These are phyloP conservation scores for Schizothecium vesticola DNA, from an alignment of 495 filamentous ascomycete species.

Conservation along the genomic window DNA sequence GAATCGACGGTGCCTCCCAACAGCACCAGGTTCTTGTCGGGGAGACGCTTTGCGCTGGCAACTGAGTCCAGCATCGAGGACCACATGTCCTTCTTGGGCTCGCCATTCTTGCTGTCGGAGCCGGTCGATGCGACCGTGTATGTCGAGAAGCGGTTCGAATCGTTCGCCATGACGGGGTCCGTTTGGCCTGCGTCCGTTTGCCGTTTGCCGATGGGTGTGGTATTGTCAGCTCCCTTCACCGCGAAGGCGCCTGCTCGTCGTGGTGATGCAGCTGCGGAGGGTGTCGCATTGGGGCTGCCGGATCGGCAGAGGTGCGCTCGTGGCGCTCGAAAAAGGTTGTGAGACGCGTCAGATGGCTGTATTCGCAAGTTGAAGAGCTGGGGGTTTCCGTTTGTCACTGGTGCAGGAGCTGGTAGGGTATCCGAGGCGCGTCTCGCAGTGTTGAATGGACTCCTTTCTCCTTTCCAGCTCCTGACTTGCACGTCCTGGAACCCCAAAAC, in stretches of 20 bases:
- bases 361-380: background rate
- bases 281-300: constrained; percentile 16
- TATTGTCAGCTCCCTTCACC: constrained; percentile 23
- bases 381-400: background rate
- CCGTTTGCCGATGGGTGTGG: background rate
- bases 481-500: background rate
- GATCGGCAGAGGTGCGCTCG: constrained; percentile 1
- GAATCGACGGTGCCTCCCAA: constrained; percentile 84
- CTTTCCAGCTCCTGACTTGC: background rate
- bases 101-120: constrained; percentile 54
- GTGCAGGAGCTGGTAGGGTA: background rate
- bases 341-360: background rate
- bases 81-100: constrained; percentile 89
- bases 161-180: constrained; percentile 32
- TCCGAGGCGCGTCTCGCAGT: background rate
- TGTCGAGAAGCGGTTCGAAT: constrained; percentile 52
- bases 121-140: constrained; percentile 46
- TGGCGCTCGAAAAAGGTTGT: background rate
- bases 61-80: constrained; percentile 86
- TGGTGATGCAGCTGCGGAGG: background rate
- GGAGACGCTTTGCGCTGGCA: constrained; percentile 82
- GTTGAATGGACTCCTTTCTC: background rate
- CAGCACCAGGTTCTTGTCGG: constrained; percentile 86
- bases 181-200: background rate
- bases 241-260: background rate